These are phyloP conservation scores for Chenopodium quinoa DNA, from an alignment of 148 eudicot species.

Conservation along the genomic window DNA sequence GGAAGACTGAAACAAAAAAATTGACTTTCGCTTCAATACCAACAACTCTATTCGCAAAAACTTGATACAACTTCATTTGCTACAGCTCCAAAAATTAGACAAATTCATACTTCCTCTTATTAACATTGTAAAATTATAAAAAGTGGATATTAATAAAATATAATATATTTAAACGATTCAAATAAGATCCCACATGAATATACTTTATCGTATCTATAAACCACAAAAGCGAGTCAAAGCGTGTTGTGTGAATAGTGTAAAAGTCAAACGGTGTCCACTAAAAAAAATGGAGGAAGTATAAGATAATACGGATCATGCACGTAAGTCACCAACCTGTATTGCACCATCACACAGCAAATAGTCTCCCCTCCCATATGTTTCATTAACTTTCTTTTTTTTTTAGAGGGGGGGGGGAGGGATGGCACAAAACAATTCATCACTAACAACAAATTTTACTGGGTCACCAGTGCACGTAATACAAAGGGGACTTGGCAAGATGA, in stretches of 20 bases:
- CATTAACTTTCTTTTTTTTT: not conserved
- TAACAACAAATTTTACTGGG: not conserved
- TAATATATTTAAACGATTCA: too few species aligned
- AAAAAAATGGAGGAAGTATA: not conserved
- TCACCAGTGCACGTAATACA: not conserved
- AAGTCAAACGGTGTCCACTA: too few species aligned
- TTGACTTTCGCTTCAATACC: not conserved
- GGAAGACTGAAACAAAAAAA: not conserved
- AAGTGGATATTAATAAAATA: too few species aligned
- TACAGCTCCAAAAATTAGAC: not conserved
- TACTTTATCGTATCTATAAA: too few species aligned
- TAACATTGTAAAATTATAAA: too few species aligned
- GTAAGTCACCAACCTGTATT: not conserved
- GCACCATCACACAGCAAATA: not conserved
- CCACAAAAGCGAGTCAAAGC: too few species aligned
- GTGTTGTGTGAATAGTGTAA: too few species aligned
- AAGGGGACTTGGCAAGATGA: not conserved
- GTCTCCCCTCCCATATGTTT: not conserved
- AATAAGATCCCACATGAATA: too few species aligned
- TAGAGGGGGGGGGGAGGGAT: not conserved
- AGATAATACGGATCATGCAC: not conserved
- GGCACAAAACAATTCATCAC: not conserved
- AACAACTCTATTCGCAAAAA: not conserved
- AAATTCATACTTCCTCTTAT: not conserved
- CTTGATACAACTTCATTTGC: not conserved